These are phyloP conservation scores for Udeniomyces megalosporus DNA, from an alignment of 768 basidiomycete genomes.

Conservation along the genomic window DNA sequence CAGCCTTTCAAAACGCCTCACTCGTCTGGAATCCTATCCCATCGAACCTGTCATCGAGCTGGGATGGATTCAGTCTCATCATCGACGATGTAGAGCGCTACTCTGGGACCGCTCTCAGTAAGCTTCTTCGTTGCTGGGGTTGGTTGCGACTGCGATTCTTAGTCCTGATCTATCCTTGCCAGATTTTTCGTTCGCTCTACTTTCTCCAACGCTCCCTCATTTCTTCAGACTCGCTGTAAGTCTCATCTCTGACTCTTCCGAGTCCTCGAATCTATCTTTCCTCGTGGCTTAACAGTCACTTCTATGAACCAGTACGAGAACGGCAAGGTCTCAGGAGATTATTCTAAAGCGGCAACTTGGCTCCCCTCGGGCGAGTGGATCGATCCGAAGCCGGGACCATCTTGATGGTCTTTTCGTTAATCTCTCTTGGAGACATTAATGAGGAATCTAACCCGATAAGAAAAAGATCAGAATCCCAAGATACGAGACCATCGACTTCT, in stretches of 20 bases:
- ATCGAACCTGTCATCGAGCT: slow-evolving; percentile 31
- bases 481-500: too few species aligned
- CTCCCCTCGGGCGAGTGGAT: slow-evolving; percentile 72
- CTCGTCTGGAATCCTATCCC: slow-evolving; percentile 44
- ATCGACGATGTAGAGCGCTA: slow-evolving; percentile 78
- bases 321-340: slow-evolving; percentile 1
- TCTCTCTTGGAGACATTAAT: too few species aligned
- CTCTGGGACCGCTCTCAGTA: slow-evolving; percentile 32
- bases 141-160: too few species aligned
- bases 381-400: slow-evolving; percentile 38
- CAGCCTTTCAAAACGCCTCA: background rate
- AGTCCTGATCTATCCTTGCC: slow-evolving; percentile 13
- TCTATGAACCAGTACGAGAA: background rate
- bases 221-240: slow-evolving; percentile 14
- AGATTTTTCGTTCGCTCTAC: slow-evolving; percentile 17
- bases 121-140: too few species aligned
- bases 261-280: background rate
- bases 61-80: slow-evolving; percentile 62
- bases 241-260: background rate
- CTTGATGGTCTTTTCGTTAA: background rate
- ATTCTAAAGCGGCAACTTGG: slow-evolving; percentile 30
- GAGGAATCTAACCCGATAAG: too few species aligned
- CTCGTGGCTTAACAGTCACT: background rate
- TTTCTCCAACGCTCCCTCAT: slow-evolving; percentile 1
- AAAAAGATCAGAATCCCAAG: too few species aligned